These are phyloP conservation scores for Lepraria neglecta DNA, from an alignment of 495 filamentous ascomycete genomes.

Conservation along the genomic window DNA sequence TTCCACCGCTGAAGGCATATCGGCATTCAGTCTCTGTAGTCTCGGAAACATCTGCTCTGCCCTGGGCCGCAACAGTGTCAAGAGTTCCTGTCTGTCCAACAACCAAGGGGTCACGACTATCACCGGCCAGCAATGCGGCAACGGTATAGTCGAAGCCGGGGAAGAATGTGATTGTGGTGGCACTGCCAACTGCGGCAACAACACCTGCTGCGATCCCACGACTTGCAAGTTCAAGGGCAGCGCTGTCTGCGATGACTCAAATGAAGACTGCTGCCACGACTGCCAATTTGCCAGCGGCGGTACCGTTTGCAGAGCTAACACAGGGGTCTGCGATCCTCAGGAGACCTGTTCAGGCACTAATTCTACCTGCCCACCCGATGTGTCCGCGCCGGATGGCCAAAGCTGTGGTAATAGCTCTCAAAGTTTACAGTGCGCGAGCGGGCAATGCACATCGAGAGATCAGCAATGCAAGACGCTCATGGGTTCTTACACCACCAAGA, in stretches of 20 bases:
- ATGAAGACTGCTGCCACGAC: conserved; percentile 79
- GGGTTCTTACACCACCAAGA: conserved; percentile 66
- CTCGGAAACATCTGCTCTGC: conserved; percentile 96
- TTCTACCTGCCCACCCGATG: conserved; percentile 67
- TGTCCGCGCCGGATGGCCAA: conserved; percentile 60
- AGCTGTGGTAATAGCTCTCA: conserved; percentile 52
- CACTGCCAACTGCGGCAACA: conserved; percentile 56
- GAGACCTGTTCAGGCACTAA: conserved; percentile 73
- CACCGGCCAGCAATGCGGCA: conserved; percentile 81
- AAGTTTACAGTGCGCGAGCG: conserved; percentile 75
- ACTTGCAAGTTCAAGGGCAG: conserved; percentile 80
- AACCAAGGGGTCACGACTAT: conserved; percentile 85
- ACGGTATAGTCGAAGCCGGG: conserved; percentile 90
- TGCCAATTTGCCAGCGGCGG: conserved; percentile 65
- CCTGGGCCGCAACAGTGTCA: conserved; percentile 70
- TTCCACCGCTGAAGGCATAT: conserved; percentile 64
- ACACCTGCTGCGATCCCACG: conserved; percentile 74
- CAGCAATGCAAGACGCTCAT: conserved; percentile 84
- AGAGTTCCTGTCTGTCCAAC: conserved; percentile 65
- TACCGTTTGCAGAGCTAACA: conserved; percentile 72
- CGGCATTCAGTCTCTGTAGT: conserved; percentile 75
- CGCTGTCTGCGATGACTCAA: conserved; percentile 80
- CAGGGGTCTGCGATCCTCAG: conserved; percentile 71
- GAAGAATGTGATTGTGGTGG: conserved; percentile 98
- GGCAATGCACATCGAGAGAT: conserved; percentile 90